Percentiles rank a stretch among this genome's conserved stretches.
These are phyloP conservation scores for Huntiella bhutanensis DNA, from an alignment of 2,329 filamentous ascomycete genomes.

Conservation along the genomic window DNA sequence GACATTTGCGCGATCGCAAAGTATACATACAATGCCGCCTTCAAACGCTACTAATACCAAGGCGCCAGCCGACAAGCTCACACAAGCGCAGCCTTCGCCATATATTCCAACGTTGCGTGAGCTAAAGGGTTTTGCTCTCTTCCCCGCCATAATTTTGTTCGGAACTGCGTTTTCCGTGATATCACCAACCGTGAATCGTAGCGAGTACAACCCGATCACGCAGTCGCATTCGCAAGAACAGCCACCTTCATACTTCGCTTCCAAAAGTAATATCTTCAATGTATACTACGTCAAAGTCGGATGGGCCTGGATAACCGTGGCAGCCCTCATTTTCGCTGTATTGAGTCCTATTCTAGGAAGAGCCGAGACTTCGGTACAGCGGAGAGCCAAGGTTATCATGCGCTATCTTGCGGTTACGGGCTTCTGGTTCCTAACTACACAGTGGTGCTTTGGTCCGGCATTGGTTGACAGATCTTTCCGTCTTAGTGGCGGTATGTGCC, in stretches of 20 bases:
- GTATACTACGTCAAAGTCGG: conserved; percentile 84
- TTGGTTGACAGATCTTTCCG: conserved; percentile 79
- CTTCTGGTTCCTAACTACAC: conserved; percentile 74
- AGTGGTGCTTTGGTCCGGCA: conserved; percentile 89
- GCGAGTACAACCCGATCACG: conserved; percentile 39
- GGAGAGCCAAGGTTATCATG: conserved; percentile 34
- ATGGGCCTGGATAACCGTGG: conserved; percentile 74
- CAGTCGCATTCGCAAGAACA: conserved; percentile 43
- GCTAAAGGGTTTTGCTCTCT: conserved; percentile 43
- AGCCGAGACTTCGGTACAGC: conserved; percentile 14
- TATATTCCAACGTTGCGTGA: conserved; percentile 55
- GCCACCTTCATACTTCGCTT: conserved; percentile 74
- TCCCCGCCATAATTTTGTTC: conserved; percentile 60
- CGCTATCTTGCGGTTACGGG: conserved; percentile 56
- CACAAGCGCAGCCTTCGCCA: conserved; percentile 22
- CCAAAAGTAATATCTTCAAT: conserved; percentile 87
- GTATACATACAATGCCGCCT: conserved; percentile 3
- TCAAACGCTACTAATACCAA: neutral
- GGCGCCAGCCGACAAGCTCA: too few relatives aligned
- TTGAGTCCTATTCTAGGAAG: conserved; percentile 40
- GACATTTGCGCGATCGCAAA: neutral
- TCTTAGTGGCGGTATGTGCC: conserved; percentile 74
- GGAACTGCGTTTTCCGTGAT: conserved; percentile 66
- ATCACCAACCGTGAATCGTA: conserved; percentile 49
- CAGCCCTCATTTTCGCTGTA: conserved; percentile 50